Evolutionary conservation across 1,139 yeast genomes (phyloP).

Genomic region (Nakaseomyces delphensis): DNA sequence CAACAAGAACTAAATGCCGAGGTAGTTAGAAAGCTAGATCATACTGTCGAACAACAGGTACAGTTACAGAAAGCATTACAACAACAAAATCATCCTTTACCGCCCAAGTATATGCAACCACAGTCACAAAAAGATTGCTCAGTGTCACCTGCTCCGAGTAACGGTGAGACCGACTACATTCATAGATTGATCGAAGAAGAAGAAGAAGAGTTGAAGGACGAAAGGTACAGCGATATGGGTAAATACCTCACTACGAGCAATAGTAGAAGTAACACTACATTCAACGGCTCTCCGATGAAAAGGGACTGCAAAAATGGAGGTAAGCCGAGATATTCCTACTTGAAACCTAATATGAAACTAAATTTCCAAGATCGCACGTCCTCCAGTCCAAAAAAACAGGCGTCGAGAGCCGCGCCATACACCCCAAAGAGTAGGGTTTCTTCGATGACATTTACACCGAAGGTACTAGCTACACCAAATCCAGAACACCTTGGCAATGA

Average conservation of each 20-base stretch:
- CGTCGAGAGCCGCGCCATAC: slow-evolving; percentile 1
- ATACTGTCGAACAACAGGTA: slow-evolving; percentile 14
- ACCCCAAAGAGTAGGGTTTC: slow-evolving; percentile 7
- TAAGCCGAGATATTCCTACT: neutral
- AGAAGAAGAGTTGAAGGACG: no score
- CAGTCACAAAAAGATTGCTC: slow-evolving; percentile 5
- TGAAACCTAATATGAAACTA: slow-evolving; percentile 4
- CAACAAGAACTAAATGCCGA: slow-evolving; percentile 14
- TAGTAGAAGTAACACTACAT: neutral
- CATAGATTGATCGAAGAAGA: neutral
- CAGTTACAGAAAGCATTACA: slow-evolving; percentile 12
- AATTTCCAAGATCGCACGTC: neutral
- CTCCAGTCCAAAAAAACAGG: neutral
- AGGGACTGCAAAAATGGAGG: neutral
- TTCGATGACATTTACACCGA: slow-evolving; percentile 4
- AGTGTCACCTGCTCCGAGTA: slow-evolving; percentile 1
- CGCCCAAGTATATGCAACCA: neutral
- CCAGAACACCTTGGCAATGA: neutral
- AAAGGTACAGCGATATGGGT: no score
- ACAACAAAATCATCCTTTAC: slow-evolving; percentile 5
- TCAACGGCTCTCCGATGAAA: slow-evolving; percentile 3
- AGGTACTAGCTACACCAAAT: neutral
- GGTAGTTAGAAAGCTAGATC: slow-evolving; percentile 13
- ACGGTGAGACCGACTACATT: neutral
- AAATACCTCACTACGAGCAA: neutral